phyloP scores from a whole-genome alignment of 2,329 filamentous ascomycete genomes.

The Talaromyces albobiverticillius region DNA sequence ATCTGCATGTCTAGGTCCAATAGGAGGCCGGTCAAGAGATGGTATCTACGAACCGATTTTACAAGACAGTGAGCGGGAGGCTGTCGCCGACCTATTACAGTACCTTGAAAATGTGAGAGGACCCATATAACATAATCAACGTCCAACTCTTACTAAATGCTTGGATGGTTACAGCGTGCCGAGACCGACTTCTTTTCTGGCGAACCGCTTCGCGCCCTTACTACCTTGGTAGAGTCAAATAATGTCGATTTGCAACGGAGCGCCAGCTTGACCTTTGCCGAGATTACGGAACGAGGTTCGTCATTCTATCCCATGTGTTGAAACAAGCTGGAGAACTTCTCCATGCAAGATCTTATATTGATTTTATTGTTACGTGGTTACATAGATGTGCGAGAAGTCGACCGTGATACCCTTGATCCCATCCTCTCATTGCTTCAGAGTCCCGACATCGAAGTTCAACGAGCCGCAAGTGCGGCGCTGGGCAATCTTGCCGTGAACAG shows the following conservation, averaged over 20 bases:
- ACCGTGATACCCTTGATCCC: slow-evolving; percentile 89
- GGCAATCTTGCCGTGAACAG: slow-evolving; percentile 97
- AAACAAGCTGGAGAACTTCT: neutral
- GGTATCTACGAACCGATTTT: slow-evolving; percentile 81
- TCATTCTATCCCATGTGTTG: neutral
- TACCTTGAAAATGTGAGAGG: slow-evolving; percentile 95
- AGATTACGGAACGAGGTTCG: slow-evolving; percentile 94
- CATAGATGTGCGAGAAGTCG: slow-evolving; percentile 91
- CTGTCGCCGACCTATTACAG: slow-evolving; percentile 89
- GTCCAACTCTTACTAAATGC: neutral
- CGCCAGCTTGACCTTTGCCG: slow-evolving; percentile 95
- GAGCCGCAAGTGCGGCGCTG: slow-evolving; percentile 90
- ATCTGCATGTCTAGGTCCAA: slow-evolving; percentile 37
- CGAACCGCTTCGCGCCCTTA: slow-evolving; percentile 87
- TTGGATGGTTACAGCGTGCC: slow-evolving; percentile 63
- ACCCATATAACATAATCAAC: neutral
- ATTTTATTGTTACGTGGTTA: slow-evolving; percentile 4
- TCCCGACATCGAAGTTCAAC: slow-evolving; percentile 92
- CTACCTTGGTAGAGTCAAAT: slow-evolving; percentile 95
- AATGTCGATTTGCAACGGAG: slow-evolving; percentile 97
- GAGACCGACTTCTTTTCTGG: slow-evolving; percentile 99
- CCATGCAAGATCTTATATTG: neutral
- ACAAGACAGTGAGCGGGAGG: slow-evolving; percentile 93
- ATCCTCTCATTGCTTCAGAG: slow-evolving; percentile 95
- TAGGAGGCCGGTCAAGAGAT: slow-evolving; percentile 71